Evolutionary conservation across 371 early-diverging fungal genomes (phyloP).

Genomic region (Batrachochytrium dendrobatidis): DNA sequence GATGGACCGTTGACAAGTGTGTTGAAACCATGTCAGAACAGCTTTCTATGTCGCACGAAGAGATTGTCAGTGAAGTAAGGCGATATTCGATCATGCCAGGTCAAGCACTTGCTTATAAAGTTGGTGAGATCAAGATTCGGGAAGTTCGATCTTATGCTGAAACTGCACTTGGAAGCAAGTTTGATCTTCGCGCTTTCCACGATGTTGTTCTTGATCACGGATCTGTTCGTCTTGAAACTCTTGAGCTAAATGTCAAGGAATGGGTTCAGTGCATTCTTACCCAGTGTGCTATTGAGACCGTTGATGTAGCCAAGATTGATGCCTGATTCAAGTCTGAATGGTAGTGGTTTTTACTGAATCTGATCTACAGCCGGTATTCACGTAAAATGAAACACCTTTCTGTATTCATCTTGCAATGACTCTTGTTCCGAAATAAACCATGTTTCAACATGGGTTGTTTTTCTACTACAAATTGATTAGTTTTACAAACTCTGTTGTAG

Average conservation of each 20-base stretch:
- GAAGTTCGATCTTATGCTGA: conserved; percentile 26
- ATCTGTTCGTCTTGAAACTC: conserved; percentile 17
- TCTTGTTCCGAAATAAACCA: no score
- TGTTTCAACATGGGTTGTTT: no score
- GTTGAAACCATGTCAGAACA: conserved; percentile 25
- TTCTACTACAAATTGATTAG: no score
- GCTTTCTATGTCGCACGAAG: conserved; percentile 19
- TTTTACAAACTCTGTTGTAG: no score
- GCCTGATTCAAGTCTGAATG: no score
- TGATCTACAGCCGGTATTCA: no score
- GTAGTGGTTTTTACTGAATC: no score
- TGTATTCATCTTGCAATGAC: no score
- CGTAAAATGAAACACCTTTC: no score
- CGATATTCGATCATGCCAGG: conserved; percentile 35
- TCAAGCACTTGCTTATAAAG: conserved; percentile 36
- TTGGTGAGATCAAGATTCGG: conserved; percentile 36
- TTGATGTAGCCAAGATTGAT: no score
- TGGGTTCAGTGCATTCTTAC: conserved; percentile 14
- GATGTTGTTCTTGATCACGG: conserved; percentile 18
- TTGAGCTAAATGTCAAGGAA: conserved; percentile 19
- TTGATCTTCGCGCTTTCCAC: conserved; percentile 29
- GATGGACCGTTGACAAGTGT: conserved; percentile 28
- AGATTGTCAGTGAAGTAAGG: conserved; percentile 26
- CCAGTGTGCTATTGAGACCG: no score
- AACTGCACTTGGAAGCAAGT: conserved; percentile 23